Conservation (phyloP, 495 filamentous ascomycete species). For the Lichenothelia convexa region DNA sequence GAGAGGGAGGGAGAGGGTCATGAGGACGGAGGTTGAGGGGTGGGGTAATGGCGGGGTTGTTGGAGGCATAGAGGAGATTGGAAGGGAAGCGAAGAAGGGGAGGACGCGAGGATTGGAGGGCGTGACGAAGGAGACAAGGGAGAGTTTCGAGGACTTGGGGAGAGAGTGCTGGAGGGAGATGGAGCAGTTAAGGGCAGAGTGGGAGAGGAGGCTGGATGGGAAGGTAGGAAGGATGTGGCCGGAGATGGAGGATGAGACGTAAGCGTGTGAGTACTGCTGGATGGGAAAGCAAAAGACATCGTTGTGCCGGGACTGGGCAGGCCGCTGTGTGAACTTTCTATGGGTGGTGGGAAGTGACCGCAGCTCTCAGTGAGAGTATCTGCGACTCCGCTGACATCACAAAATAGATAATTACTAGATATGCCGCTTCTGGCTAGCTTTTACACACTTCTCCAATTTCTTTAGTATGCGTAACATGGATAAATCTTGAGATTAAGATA, state of each 20-base stretch:
- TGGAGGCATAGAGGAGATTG: slow-evolving; percentile 28
- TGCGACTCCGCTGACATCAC: too few species aligned
- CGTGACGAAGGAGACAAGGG: slow-evolving; percentile 42
- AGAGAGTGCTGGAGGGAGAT: slow-evolving; percentile 62
- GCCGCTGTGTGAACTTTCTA: too few species aligned
- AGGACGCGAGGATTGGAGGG: slow-evolving; percentile 37
- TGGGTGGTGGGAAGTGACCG: too few species aligned
- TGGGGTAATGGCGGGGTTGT: slow-evolving; percentile 67
- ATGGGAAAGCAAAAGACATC: too few species aligned
- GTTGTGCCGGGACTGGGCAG: too few species aligned
- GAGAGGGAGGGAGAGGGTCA: slow-evolving; percentile 38
- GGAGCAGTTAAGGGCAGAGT: slow-evolving; percentile 60
- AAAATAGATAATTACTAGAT: too few species aligned
- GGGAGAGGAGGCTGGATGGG: slow-evolving; percentile 53
- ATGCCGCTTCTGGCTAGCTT: too few species aligned
- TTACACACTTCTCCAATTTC: too few species aligned
- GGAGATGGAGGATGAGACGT: not conserved
- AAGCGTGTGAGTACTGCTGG: too few species aligned
- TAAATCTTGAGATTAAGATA: too few species aligned
- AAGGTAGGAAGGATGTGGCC: slow-evolving; percentile 16
- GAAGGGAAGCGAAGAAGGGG: slow-evolving; percentile 29
- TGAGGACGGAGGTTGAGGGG: slow-evolving; percentile 61
- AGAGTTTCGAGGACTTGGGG: slow-evolving; percentile 58
- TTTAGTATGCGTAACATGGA: too few species aligned
- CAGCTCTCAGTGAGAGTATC: too few species aligned